Percentiles rank a stretch among this genome's conserved stretches.
phyloP scores from a whole-genome alignment of 2,329 filamentous ascomycete species.

The Epichloe festucae region DNA sequence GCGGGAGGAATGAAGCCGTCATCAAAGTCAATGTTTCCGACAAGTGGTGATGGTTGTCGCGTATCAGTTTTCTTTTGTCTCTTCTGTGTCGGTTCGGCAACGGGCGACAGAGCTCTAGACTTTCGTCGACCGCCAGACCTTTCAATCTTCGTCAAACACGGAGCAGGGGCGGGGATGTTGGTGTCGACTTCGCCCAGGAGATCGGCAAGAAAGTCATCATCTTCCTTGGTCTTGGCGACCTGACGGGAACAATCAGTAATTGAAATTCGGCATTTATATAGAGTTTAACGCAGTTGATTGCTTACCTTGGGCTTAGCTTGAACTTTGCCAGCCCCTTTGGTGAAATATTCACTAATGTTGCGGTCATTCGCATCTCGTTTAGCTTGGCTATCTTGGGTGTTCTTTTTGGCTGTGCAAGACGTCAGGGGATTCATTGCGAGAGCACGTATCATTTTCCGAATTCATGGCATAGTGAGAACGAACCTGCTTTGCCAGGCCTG shows the following conservation, averaged over 20 bases:
- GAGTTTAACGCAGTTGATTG: not conserved
- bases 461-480: constrained; percentile 11
- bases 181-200: constrained; percentile 80
- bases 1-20: constrained; percentile 46
- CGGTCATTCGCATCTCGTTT: constrained; percentile 79
- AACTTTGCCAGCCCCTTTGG: constrained; percentile 51
- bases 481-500: constrained; percentile 39
- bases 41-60: constrained; percentile 32
- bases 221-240: constrained; percentile 70
- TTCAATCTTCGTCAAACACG: constrained; percentile 47
- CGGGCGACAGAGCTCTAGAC: constrained; percentile 67
- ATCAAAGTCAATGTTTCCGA: constrained; percentile 33
- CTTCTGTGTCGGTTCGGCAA: constrained; percentile 42
- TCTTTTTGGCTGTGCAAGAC: constrained; percentile 56
- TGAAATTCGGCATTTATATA: not conserved
- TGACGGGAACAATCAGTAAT: constrained; percentile 19
- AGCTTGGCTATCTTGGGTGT: constrained; percentile 74
- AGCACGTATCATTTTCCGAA: not conserved
- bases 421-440: not conserved
- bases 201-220: constrained; percentile 74
- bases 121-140: constrained; percentile 68
- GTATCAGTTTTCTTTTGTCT: constrained; percentile 41
- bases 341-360: constrained; percentile 92
- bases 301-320: constrained; percentile 70
- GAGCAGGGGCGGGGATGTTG: constrained; percentile 45